Percentiles rank a stretch among this genome's conserved stretches.
phyloP scores from a whole-genome alignment of 1,284 basidiomycete genomes.

The Ganoderma boninense region DNA sequence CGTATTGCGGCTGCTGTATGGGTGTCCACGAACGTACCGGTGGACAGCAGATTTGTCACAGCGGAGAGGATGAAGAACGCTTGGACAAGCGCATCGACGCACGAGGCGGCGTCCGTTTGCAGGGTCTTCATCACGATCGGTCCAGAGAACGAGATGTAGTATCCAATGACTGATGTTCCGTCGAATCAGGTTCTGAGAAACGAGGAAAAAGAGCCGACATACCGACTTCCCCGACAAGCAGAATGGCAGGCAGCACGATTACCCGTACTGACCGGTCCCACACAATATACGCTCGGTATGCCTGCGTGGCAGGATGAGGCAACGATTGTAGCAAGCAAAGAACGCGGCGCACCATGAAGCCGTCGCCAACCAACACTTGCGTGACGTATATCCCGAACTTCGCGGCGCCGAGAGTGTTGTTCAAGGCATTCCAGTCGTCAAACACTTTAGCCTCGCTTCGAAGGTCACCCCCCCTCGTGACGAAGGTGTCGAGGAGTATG shows the following conservation, averaged over 20 bases:
- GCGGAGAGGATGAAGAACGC: slow-evolving; percentile 24
- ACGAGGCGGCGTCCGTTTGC: background rate
- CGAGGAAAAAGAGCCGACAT: background rate
- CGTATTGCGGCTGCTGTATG: too few relatives aligned
- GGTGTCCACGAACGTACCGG: slow-evolving; percentile 12
- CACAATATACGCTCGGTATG: slow-evolving; percentile 22
- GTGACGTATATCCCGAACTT: slow-evolving; percentile 21
- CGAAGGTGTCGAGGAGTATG: slow-evolving; percentile 16
- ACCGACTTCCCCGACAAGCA: slow-evolving; percentile 9
- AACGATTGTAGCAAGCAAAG: too few relatives aligned
- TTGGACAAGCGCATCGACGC: slow-evolving; percentile 4
- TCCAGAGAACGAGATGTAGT: slow-evolving; percentile 6
- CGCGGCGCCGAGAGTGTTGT: slow-evolving; percentile 13
- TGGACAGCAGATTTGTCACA: slow-evolving; percentile 24
- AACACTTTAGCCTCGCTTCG: background rate
- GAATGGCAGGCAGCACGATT: slow-evolving; percentile 9
- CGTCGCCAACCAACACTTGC: slow-evolving; percentile 22
- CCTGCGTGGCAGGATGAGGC: background rate
- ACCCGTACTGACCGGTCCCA: slow-evolving; percentile 14
- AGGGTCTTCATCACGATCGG: slow-evolving; percentile 1
- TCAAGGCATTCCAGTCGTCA: slow-evolving; percentile 9
- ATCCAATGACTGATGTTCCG: background rate
- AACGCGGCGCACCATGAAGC: slow-evolving; percentile 16
- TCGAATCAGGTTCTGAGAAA: background rate
- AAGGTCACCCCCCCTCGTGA: slow-evolving; percentile 10